Percentiles rank a stretch among this genome's conserved stretches.
phyloP scores from a whole-genome alignment of 768 basidiomycete genomes.

The Phylloporus arenicola region DNA sequence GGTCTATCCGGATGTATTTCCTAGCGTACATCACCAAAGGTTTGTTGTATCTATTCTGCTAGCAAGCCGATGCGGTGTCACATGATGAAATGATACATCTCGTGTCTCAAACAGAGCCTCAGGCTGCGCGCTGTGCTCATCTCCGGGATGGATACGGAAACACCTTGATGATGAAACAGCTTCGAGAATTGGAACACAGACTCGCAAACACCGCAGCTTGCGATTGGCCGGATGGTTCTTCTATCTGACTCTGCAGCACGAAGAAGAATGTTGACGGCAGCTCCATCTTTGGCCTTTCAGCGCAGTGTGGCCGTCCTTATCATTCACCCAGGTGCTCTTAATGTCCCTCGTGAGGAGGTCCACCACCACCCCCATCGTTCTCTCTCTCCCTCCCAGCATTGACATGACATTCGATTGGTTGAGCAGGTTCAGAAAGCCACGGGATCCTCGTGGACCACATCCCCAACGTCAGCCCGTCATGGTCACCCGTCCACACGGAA shows the following conservation, averaged over 20 bases:
- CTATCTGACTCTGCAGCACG: conserved; percentile 25
- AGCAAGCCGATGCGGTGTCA: conserved; percentile 12
- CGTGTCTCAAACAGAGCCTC: conserved; percentile 10
- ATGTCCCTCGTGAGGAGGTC: conserved; percentile 18
- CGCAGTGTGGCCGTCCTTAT: conserved; percentile 27
- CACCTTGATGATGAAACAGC: conserved; percentile 26
- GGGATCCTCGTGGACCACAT: conserved; percentile 13
- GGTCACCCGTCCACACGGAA: conserved; percentile 15
- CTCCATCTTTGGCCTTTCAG: conserved; percentile 20
- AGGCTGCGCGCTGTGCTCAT: conserved; percentile 18
- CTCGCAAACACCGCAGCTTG: conserved; percentile 22
- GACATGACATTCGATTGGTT: conserved; percentile 27
- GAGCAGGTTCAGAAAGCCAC: conserved; percentile 19
- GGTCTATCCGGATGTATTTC: conserved; percentile 24
- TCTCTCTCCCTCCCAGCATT: conserved; percentile 7
- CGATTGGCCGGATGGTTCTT: conserved; percentile 24
- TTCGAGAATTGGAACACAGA: conserved; percentile 25
- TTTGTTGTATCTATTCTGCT: conserved; percentile 20
- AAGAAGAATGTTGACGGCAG: conserved; percentile 25
- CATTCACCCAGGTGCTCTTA: conserved; percentile 22
- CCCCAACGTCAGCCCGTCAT: conserved; percentile 13
- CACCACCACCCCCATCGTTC: conserved; percentile 5
- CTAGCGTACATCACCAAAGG: conserved; percentile 16
- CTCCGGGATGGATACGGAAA: conserved; percentile 21
- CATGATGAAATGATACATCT: conserved; percentile 17